Evolutionary conservation across 768 basidiomycete genomes (phyloP).

Genomic region (Podaxis sp.): DNA sequence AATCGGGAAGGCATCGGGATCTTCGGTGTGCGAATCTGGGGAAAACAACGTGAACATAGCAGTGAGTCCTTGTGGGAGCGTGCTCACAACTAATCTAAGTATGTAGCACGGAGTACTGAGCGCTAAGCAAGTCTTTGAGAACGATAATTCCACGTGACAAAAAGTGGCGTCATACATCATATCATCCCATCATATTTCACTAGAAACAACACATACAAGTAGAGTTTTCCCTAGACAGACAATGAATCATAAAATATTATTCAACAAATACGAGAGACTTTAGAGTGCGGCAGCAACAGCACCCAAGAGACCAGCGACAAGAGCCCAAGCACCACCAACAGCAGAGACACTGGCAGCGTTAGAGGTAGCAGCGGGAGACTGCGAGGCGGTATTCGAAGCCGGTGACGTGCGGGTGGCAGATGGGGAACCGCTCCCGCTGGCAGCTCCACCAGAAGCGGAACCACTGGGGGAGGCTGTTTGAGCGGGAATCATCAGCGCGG

Average conservation of each 20-base stretch:
- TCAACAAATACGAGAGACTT: background rate
- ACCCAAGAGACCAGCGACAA: constrained; percentile 5
- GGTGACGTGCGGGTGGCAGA: background rate
- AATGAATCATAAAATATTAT: background rate
- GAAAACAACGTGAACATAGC: too few relatives aligned
- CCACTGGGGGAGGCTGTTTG: constrained; percentile 16
- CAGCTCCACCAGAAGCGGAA: constrained; percentile 2
- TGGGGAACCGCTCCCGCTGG: background rate
- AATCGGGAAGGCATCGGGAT: too few relatives aligned
- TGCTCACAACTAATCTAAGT: too few relatives aligned
- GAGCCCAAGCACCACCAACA: constrained; percentile 8
- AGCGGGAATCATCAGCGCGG: constrained; percentile 15
- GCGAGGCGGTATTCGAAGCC: background rate
- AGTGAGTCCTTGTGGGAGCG: too few relatives aligned
- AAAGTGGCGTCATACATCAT: too few relatives aligned
- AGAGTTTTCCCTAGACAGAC: background rate
- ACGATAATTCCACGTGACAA: too few relatives aligned
- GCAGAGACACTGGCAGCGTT: constrained; percentile 5
- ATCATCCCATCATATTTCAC: background rate
- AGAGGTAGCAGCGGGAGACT: constrained; percentile 6
- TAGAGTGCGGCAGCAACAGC: background rate
- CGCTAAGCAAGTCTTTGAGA: too few relatives aligned
- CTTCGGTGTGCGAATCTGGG: too few relatives aligned
- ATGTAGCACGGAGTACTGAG: too few relatives aligned
- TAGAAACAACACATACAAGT: background rate